Base-by-base conservation (phyloP, 2,329 filamentous ascomycete species). In the Talaromyces sp. region DNA sequence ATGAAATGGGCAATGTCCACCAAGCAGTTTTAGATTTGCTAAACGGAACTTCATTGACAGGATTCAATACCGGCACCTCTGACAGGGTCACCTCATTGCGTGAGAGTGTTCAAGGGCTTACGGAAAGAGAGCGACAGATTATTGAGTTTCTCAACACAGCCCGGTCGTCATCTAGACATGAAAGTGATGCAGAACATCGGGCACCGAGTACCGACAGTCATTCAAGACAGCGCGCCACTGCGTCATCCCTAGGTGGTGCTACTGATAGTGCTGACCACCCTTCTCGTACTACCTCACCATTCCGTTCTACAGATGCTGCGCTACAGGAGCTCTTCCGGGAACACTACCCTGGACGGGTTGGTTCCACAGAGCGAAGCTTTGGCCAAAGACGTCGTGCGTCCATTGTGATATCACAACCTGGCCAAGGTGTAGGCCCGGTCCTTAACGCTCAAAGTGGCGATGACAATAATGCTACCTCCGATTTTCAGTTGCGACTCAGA, bases 101-200 rank as follows among this genome's bases (percentile, higher is more conserved):
- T 36, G 74, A 76, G 54, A 70, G 64, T 50, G 57, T 73, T 35
- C 69, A 73, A 45, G 71, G 73, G 56, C 69, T 77, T 50, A 73
- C 70, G 3, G 72, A 76, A 55, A 69, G 73, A 52, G 75, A 77
- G 63, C 70, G 75, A 55, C 65, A 74, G 57, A 74, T 77, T 35
- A 69, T 77, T 59, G 73, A 77, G 48, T 75, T 75, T 55, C 61
- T 77, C 60, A 75, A 76, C 60, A 70, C 72, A 21, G 71, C 73
- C 40, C 70, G 74, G 40, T 76, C 70, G 70, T 69, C 71, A 7
- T 69, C 72, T 33, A 64, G 66, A 56, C 56, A 66, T 54, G 73
- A 70, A 59, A 70, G 70, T 52, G 64, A 66, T 22, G 57, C 67
- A 43, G 64, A 66, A 22, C 69, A 72, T 41, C 66, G 67, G 39